Evolutionary conservation across 176 grass and related monocot species (phyloP).

Genomic region (Luzula sylvatica): DNA sequence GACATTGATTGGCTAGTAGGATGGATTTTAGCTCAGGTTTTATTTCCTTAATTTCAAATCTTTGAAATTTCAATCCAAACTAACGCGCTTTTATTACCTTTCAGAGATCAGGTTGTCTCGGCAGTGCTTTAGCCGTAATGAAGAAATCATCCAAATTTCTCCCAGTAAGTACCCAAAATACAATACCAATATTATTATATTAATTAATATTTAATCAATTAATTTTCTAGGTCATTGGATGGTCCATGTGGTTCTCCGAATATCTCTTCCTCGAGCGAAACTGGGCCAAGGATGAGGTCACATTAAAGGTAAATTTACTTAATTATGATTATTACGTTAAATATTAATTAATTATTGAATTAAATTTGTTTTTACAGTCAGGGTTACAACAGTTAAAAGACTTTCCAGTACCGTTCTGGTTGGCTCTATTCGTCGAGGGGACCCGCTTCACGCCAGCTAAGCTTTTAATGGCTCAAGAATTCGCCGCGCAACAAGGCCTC

Average conservation of each 20-base stretch:
- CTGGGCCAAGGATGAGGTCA: conserved; percentile 2
- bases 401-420: conserved; percentile 92
- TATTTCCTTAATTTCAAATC: conserved; percentile 5
- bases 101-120: conserved; percentile 91
- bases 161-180: conserved; percentile 41
- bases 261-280: conserved; percentile 3
- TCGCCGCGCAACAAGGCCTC: conserved; percentile 70
- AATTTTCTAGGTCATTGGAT: conserved; percentile 3
- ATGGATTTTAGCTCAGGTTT: conserved; percentile 79
- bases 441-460: conserved; percentile 74
- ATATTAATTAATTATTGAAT: neutral
- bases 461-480: conserved; percentile 80
- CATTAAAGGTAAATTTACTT: neutral
- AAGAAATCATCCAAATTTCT: conserved; percentile 91
- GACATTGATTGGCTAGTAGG: conserved; percentile 95
- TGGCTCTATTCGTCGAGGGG: conserved; percentile 86
- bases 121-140: conserved; percentile 85
- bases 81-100: neutral
- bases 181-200: neutral
- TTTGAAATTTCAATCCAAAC: neutral
- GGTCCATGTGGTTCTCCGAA: conserved; percentile 9
- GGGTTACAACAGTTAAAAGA: conserved; percentile 72
- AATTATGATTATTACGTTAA: neutral
- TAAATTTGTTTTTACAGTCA: conserved; percentile 28
- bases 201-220: neutral